Conservation (phyloP, 176 grass and related monocot species). For the Rhynchospora breviuscula region DNA sequence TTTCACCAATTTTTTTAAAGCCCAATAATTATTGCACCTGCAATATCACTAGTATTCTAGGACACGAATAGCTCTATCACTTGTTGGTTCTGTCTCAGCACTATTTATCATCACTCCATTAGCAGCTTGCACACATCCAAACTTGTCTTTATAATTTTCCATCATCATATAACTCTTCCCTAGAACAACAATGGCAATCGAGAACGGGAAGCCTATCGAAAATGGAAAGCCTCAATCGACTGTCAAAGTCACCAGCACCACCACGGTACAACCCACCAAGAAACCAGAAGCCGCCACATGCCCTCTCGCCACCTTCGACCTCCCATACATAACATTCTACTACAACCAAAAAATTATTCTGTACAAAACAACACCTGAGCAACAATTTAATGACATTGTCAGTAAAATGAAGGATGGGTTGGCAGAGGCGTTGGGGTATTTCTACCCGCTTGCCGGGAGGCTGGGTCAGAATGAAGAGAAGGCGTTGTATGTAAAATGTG, state of each 20-base stretch:
- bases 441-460: slow-evolving; percentile 69
- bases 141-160: not conserved
- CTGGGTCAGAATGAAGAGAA: slow-evolving; percentile 57
- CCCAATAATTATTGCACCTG: not conserved
- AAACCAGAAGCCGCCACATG: slow-evolving; percentile 26
- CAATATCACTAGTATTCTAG: not conserved
- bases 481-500: slow-evolving; percentile 37
- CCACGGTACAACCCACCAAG: slow-evolving; percentile 40
- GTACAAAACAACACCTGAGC: slow-evolving; percentile 41
- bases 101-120: slow-evolving; percentile 17
- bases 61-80: not conserved
- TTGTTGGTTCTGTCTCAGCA: not conserved
- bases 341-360: slow-evolving; percentile 98
- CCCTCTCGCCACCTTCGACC: slow-evolving; percentile 72
- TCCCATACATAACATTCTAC: slow-evolving; percentile 99
- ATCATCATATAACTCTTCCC: not conserved
- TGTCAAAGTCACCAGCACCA: slow-evolving; percentile 32
- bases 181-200: slow-evolving; percentile 40
- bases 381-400: slow-evolving; percentile 48
- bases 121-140: not conserved
- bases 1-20: not conserved
- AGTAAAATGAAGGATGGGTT: slow-evolving; percentile 48
- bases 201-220: slow-evolving; percentile 1
- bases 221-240: not conserved
- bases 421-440: slow-evolving; percentile 62